Evolutionary conservation across 2,329 filamentous ascomycete genomes (phyloP).

Genomic region (Fusarium mundagurra): DNA sequence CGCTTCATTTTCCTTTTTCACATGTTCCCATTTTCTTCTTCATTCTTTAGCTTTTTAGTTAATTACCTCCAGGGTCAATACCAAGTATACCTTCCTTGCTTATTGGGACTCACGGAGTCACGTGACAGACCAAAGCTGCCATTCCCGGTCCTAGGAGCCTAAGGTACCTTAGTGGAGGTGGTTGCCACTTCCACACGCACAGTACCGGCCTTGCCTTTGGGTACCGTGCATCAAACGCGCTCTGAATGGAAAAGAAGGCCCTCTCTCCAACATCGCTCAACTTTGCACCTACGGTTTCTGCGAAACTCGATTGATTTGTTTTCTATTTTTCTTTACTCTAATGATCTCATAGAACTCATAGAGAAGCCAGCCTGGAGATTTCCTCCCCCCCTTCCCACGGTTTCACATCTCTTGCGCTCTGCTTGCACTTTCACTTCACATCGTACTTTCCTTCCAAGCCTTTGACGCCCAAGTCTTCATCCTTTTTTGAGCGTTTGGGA

Average conservation of each 20-base stretch:
- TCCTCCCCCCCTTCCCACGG: background rate
- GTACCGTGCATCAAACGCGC: conserved; percentile 2
- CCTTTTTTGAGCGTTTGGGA: background rate
- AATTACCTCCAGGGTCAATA: too few relatives aligned
- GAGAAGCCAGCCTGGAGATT: background rate
- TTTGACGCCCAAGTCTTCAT: background rate
- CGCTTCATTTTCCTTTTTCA: background rate
- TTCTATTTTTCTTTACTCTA: background rate
- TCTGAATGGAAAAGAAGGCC: background rate
- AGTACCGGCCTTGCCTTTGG: background rate
- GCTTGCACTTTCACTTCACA: background rate
- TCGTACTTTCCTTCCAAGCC: background rate
- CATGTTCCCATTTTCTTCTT: background rate
- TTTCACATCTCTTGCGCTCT: background rate
- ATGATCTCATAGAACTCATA: background rate
- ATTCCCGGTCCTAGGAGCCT: background rate
- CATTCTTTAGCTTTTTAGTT: background rate
- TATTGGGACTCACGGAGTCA: background rate
- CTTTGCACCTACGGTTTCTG: background rate
- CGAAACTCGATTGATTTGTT: background rate
- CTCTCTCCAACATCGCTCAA: background rate
- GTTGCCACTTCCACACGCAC: background rate
- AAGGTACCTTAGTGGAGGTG: background rate
- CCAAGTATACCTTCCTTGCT: background rate
- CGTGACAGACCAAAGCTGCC: background rate